Evolutionary conservation across 2,329 filamentous ascomycete species (phyloP).

Genomic region (Trichoderma guizhouense): DNA sequence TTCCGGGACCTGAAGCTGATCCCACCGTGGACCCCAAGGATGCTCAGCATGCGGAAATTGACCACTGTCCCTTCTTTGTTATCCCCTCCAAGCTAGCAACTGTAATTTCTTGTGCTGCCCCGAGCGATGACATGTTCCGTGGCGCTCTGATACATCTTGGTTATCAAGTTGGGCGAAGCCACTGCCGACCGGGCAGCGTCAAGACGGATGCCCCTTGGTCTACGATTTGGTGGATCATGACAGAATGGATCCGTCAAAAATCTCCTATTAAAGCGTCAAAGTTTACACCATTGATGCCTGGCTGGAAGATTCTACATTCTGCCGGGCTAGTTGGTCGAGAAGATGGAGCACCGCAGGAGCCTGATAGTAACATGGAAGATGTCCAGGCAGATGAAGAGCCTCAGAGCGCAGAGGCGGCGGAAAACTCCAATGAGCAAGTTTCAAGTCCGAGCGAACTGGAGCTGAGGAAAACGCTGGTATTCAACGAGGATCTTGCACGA

Average conservation of each 20-base stretch:
- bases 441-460: conserved; percentile 30
- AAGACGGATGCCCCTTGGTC: conserved; percentile 92
- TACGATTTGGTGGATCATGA: conserved; percentile 88
- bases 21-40: conserved; percentile 39
- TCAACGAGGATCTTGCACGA: conserved; percentile 73
- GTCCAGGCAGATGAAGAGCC: conserved; percentile 29
- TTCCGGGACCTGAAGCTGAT: conserved; percentile 37
- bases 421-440: conserved; percentile 24
- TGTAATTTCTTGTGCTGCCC: conserved; percentile 73
- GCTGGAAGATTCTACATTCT: conserved; percentile 62
- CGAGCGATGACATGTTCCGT: conserved; percentile 72
- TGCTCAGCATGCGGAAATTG: conserved; percentile 59
- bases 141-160: conserved; percentile 79
- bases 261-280: conserved; percentile 71
- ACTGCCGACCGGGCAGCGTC: conserved; percentile 84
- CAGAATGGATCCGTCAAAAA: conserved; percentile 83
- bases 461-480: conserved; percentile 59
- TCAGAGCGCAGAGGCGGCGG: conserved; percentile 20
- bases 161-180: conserved; percentile 79
- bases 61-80: conserved; percentile 83
- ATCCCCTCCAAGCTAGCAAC: conserved; percentile 71
- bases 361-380: conserved; percentile 38
- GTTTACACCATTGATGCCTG: conserved; percentile 67
- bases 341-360: conserved; percentile 23
- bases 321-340: conserved; percentile 37